Conservation (phyloP, 2,329 filamentous ascomycete species). For the Fusarium ambrosium region DNA sequence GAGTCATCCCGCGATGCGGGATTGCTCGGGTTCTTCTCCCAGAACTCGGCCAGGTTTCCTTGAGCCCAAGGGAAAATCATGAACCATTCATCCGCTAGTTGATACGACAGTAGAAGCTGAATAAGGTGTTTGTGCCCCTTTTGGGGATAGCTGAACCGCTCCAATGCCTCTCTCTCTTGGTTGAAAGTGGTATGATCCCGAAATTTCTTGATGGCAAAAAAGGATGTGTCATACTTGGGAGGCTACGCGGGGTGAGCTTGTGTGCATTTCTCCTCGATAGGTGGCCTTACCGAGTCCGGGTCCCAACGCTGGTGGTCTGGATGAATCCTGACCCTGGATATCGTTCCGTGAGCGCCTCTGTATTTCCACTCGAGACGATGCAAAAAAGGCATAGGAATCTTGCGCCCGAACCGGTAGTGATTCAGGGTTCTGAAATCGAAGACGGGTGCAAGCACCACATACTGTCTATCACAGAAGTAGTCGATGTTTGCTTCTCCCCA, state of each 20-base stretch:
- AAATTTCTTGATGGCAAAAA: background rate
- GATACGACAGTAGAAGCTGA: background rate
- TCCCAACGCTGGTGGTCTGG: background rate
- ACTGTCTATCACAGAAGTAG: background rate
- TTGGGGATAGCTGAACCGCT: background rate
- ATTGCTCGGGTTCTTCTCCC: background rate
- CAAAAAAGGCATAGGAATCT: background rate
- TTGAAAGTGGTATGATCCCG: background rate
- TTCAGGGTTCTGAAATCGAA: background rate
- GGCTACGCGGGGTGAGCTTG: background rate
- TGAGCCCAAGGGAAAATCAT: conserved; percentile 16
- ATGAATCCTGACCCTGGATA: conserved; percentile 4
- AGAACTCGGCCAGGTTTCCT: background rate
- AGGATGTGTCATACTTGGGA: background rate
- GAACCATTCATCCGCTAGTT: background rate
- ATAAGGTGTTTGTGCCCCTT: conserved; percentile 3
- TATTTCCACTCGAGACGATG: no score
- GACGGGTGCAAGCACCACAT: background rate
- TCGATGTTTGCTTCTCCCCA: no score
- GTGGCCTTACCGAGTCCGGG: background rate
- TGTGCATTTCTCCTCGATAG: background rate
- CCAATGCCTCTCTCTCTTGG: background rate
- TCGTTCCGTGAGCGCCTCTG: background rate
- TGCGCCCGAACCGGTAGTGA: background rate
- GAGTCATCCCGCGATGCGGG: background rate